These are phyloP conservation scores for Malassezia sp. DNA, from an alignment of 1,284 basidiomycete genomes.

Conservation along the genomic window DNA sequence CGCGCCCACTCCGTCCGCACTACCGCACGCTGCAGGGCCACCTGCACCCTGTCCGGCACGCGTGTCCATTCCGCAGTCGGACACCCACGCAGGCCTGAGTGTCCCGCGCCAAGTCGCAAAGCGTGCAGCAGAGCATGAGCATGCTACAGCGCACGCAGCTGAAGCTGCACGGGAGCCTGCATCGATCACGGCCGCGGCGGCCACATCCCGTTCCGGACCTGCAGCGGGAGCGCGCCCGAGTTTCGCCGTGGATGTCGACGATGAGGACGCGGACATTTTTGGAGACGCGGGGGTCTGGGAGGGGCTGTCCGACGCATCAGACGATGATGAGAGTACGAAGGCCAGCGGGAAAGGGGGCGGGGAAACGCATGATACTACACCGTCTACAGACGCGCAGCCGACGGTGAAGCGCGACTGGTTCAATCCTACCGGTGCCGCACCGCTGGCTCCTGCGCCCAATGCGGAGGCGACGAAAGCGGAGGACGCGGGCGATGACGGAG, in stretches of 20 bases:
- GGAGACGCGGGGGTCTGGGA: conserved; percentile 72
- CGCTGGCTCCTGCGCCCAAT: neutral
- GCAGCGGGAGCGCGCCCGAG: neutral
- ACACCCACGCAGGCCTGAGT: no score
- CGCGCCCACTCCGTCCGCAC: neutral
- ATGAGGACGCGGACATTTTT: conserved; percentile 60
- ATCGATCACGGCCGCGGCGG: neutral
- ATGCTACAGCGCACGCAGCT: neutral
- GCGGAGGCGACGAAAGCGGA: neutral
- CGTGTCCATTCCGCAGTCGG: no score
- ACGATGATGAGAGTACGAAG: conserved; percentile 30
- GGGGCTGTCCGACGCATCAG: conserved; percentile 53
- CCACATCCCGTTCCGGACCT: no score
- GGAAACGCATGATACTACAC: conserved; percentile 19
- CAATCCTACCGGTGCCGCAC: neutral
- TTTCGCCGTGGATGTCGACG: conserved; percentile 22
- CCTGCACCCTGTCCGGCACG: no score
- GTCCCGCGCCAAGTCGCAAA: no score
- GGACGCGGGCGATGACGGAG: neutral
- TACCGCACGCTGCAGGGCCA: no score
- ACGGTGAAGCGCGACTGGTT: neutral
- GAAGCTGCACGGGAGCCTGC: neutral
- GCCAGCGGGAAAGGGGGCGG: neutral
- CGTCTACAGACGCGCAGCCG: no score
- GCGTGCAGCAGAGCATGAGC: no score